Conservation (phyloP, 2,329 filamentous ascomycete genomes). For the Hymenoscyphus fructigenus region DNA sequence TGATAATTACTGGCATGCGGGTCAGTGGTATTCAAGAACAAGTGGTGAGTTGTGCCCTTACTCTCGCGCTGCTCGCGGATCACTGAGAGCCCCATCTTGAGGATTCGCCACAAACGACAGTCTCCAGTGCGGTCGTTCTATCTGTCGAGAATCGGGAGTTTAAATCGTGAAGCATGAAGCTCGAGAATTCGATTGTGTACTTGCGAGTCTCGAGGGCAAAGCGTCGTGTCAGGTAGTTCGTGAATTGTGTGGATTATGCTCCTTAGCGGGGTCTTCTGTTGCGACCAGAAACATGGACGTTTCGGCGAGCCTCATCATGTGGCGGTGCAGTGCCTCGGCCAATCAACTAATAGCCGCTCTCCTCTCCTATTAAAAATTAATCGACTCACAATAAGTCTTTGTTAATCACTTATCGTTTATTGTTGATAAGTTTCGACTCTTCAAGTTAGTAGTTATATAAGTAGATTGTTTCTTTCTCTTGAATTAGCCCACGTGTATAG, state of each 20-base stretch:
- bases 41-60: slow-evolving; percentile 42
- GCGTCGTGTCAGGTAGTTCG: not conserved
- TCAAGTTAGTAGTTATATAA: too few species aligned
- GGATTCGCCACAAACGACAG: slow-evolving; percentile 15
- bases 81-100: slow-evolving; percentile 77
- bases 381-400: too few species aligned
- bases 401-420: too few species aligned
- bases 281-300: not conserved
- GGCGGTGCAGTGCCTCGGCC: not conserved
- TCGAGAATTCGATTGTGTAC: not conserved
- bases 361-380: too few species aligned
- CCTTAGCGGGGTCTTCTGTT: slow-evolving; percentile 1
- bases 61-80: slow-evolving; percentile 81
- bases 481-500: too few species aligned
- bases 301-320: not conserved
- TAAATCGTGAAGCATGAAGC: not conserved
- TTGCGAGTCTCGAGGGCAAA: not conserved
- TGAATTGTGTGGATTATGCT: not conserved
- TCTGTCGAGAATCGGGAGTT: not conserved
- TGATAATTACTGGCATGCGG: slow-evolving; percentile 60
- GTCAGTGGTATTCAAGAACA: slow-evolving; percentile 22
- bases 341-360: too few species aligned
- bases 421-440: too few species aligned
- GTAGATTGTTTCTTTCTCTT: too few species aligned
- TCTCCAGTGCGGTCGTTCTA: not conserved